Conservation (phyloP, 78 protist genomes). For the Parvularia atlantis region DNA sequence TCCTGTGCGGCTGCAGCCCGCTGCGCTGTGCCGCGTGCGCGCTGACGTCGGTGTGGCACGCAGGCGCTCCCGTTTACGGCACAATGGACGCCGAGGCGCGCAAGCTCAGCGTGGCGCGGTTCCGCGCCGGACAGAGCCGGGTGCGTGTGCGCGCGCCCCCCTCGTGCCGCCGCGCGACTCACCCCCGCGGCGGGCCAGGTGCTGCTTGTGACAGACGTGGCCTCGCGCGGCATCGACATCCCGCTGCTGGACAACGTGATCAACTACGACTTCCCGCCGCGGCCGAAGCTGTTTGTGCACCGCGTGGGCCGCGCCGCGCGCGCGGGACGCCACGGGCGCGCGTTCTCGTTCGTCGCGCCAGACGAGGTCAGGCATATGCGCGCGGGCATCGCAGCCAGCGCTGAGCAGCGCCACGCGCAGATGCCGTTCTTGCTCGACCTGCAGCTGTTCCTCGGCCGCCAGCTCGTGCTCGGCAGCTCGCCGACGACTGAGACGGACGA, state of each 20-base stretch:
- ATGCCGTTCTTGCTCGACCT: slow-evolving; percentile 80
- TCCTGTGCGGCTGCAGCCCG: no score
- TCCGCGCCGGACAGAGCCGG: slow-evolving; percentile 27
- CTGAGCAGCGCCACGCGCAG: not conserved
- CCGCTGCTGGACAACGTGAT: slow-evolving; percentile 96
- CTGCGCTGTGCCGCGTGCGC: no score
- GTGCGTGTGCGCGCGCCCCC: no score
- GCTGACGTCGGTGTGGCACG: not conserved
- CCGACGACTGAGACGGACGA: not conserved
- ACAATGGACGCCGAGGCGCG: no score
- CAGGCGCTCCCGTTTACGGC: slow-evolving; percentile 2
- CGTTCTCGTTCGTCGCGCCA: slow-evolving; percentile 68
- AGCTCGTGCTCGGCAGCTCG: not conserved
- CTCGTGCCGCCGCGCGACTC: no score
- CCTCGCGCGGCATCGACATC: slow-evolving; percentile 98
- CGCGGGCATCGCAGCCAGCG: no score
- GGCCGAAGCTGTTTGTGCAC: slow-evolving; percentile 96
- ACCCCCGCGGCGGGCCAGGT: slow-evolving; percentile 12
- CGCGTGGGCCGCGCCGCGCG: slow-evolving; percentile 99
- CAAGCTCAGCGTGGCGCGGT: slow-evolving; percentile 67
- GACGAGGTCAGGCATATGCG: slow-evolving; percentile 65
- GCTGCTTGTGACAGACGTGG: slow-evolving; percentile 96
- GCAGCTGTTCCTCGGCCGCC: slow-evolving; percentile 58
- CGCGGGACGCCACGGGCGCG: slow-evolving; percentile 89
- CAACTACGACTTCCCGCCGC: slow-evolving; percentile 94